Percentiles rank a stretch among this genome's conserved stretches.
These are phyloP conservation scores for Nyctanthes arbortristis DNA, from an alignment of 257 asterid genomes.

Conservation along the genomic window DNA sequence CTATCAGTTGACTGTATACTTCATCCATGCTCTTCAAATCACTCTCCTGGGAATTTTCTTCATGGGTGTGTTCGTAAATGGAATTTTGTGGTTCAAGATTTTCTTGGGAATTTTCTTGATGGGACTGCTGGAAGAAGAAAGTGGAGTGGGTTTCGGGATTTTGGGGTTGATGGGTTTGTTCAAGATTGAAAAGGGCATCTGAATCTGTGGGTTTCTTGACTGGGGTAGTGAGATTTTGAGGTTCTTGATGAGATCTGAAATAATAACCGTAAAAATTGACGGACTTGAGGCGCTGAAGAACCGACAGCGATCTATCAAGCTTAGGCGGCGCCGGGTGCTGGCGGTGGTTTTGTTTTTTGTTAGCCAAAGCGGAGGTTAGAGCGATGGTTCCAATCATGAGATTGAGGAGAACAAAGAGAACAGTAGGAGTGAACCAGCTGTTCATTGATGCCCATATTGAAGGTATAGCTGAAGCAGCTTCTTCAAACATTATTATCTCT, in stretches of 20 bases:
- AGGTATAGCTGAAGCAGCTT: constrained; percentile 57
- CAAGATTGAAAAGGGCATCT: constrained; percentile 31
- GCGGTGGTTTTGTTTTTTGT: constrained; percentile 41
- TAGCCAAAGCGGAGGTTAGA: constrained; percentile 56
- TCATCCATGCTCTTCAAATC: constrained; percentile 54
- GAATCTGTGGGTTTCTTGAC: constrained; percentile 36
- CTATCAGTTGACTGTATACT: constrained; percentile 47
- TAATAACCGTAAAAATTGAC: constrained; percentile 35
- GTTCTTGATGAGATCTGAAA: constrained; percentile 56
- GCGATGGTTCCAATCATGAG: constrained; percentile 78
- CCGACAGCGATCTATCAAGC: constrained; percentile 51
- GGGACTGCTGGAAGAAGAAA: constrained; percentile 40
- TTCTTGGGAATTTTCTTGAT: constrained; percentile 28
- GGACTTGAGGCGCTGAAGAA: constrained; percentile 76
- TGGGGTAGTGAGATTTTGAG: constrained; percentile 14
- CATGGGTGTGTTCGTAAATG: constrained; percentile 25
- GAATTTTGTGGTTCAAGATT: constrained; percentile 18
- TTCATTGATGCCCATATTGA: constrained; percentile 79
- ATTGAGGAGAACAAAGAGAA: constrained; percentile 76
- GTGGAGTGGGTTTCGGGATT: constrained; percentile 34
- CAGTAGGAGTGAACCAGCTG: constrained; percentile 91
- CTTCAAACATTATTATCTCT: constrained; percentile 53
- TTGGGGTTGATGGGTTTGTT: constrained; percentile 27
- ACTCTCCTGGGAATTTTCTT: constrained; percentile 27
- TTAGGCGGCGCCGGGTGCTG: constrained; percentile 18